Base-by-base conservation (phyloP, 257 asterid species). In the Forsythia viridissima region DNA sequence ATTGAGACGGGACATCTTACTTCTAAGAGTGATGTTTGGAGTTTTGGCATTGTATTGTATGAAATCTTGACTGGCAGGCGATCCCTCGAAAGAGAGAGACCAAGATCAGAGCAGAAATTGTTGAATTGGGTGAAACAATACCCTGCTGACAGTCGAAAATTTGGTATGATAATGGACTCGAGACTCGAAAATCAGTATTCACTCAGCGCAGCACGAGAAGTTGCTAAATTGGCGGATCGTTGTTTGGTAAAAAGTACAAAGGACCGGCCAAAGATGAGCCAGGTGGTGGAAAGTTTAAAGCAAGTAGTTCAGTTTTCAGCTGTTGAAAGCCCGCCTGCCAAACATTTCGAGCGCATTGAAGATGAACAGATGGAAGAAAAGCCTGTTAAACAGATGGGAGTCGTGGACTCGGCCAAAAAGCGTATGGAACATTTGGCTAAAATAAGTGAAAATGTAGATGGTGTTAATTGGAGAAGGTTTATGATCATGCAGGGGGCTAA, bases 11-110 rank as follows among this genome's bases (percentile, higher is more conserved):
- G 99, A 6, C 99, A 92, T 61, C 96, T 96, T 24, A 96, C 97
- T 15, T 81, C 94, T 3, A 92, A 93, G 87, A 96, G 99, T 46
- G 99, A 96, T 48, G 99, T 96, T 0, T 96, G 99, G 99, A 96
- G 98, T 73, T 96, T 91, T 15, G 99, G 99, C 0, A 94, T 96
- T 3, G 99, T 96, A 76, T 72, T 96, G 15, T 96, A 93, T 39
- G 99, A 93, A 85, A 84, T 93, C 75, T 72, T 95, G 80, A 86
- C 97, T 2, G 98, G 98, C 12, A 90, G 97, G 77, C 84, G 97
- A 10, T 92, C 99, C 1, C 83, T 96, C 16, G 99, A 96, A 70
- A 85, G 94, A 81, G 87, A 83, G 69, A 88, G 84, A 41, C 99
- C 98, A 7, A 87, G 70, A 76, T 79, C 91, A 34, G 97, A 92